These are phyloP conservation scores for Calocera viscosa DNA, from an alignment of 768 basidiomycete genomes.

Conservation along the genomic window DNA sequence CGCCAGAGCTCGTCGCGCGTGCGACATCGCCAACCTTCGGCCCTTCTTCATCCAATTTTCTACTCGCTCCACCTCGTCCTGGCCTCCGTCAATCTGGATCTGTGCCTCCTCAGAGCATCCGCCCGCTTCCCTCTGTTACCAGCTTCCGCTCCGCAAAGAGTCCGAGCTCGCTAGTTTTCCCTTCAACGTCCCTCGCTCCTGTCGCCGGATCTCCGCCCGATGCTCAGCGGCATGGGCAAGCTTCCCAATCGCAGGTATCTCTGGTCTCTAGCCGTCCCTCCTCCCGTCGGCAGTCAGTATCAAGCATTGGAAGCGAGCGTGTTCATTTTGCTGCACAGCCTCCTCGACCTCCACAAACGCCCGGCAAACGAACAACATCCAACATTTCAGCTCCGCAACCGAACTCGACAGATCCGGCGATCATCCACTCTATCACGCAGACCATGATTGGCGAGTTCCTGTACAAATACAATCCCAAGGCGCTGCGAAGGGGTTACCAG, in stretches of 20 bases:
- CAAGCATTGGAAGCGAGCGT: not conserved
- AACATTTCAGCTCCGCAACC: constrained; percentile 6
- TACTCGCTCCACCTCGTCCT: not conserved
- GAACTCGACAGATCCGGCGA: constrained; percentile 62
- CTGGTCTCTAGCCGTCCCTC: constrained; percentile 11
- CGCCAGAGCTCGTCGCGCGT: constrained; percentile 80
- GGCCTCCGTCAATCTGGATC: not conserved
- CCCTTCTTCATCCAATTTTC: constrained; percentile 19
- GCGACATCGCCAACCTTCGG: constrained; percentile 79
- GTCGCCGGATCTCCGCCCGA: constrained; percentile 5
- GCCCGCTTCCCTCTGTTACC: not conserved
- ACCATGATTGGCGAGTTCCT: constrained; percentile 99
- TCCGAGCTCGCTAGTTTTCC: not conserved
- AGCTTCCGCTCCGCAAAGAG: not conserved
- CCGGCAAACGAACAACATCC: constrained; percentile 19
- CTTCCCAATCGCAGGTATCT: not conserved
- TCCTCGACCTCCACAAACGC: constrained; percentile 14
- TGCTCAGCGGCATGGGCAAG: not conserved
- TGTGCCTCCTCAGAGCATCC: not conserved
- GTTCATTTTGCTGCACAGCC: not conserved
- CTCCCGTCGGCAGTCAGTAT: constrained; percentile 11
- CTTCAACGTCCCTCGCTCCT: constrained; percentile 4
- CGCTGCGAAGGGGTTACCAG: constrained; percentile 82
- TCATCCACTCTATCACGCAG: constrained; percentile 97
- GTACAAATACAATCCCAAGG: constrained; percentile 87